Conservation (phyloP, 352 stramenopile species). For the Phytophthora palmivora region DNA sequence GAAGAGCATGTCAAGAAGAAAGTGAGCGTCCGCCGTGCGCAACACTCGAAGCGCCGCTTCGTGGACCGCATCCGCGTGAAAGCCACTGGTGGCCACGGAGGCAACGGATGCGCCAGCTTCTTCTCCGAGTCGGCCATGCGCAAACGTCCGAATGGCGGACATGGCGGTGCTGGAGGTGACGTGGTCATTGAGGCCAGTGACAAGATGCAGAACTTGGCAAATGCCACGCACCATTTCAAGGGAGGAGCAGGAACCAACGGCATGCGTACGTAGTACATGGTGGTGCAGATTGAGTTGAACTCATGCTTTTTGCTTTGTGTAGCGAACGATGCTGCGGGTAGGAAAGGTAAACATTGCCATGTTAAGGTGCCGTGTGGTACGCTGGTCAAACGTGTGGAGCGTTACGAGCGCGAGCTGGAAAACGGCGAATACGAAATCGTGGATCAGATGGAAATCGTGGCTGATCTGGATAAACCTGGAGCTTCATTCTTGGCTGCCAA, state of each 20-base stretch:
- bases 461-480: slow-evolving; percentile 80
- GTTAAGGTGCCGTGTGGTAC: slow-evolving; percentile 89
- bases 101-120: slow-evolving; percentile 90
- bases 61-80: slow-evolving; percentile 92
- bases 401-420: slow-evolving; percentile 78
- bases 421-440: slow-evolving; percentile 84
- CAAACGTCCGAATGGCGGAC: slow-evolving; percentile 85
- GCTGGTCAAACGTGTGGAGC: slow-evolving; percentile 87
- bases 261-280: slow-evolving; percentile 68
- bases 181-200: slow-evolving; percentile 79
- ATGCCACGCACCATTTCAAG: slow-evolving; percentile 87
- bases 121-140: slow-evolving; percentile 82
- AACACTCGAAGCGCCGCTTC: slow-evolving; percentile 91
- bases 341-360: slow-evolving; percentile 78
- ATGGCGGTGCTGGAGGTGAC: slow-evolving; percentile 84
- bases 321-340: slow-evolving; percentile 85
- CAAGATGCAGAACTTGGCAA: slow-evolving; percentile 85
- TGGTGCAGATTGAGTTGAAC: background rate
- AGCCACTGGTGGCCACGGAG: slow-evolving; percentile 86
- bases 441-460: slow-evolving; percentile 78
- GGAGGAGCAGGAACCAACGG: slow-evolving; percentile 80
- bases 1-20: slow-evolving; percentile 91
- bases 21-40: slow-evolving; percentile 78
- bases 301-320: slow-evolving; percentile 10
- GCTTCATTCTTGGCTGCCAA: slow-evolving; percentile 75